phyloP scores from a whole-genome alignment of 129 eudicot species.

The Centaurea solstitialis region DNA sequence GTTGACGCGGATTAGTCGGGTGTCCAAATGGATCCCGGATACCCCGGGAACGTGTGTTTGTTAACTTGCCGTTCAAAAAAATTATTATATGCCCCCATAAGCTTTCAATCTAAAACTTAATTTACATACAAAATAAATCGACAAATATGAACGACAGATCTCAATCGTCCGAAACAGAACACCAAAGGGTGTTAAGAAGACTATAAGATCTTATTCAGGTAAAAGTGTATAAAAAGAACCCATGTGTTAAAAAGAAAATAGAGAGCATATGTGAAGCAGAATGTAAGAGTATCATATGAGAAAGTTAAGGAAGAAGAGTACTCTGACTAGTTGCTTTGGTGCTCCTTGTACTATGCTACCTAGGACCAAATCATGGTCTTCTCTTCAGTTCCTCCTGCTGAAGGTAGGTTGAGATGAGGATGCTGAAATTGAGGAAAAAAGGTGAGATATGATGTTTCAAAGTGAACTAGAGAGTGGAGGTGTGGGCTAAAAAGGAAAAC shows the following conservation, averaged over 20 bases:
- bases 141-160: neutral
- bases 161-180: neutral
- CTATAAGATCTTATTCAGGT: too few species aligned
- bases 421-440: neutral
- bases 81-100: too few species aligned
- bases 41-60: too few species aligned
- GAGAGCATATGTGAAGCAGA: neutral
- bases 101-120: too few species aligned
- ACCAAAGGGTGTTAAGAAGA: neutral
- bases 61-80: too few species aligned
- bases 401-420: neutral
- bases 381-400: neutral
- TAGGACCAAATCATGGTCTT: neutral
- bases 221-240: too few species aligned
- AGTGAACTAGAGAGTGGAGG: neutral
- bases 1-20: too few species aligned
- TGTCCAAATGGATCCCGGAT: too few species aligned
- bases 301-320: neutral
- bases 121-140: neutral
- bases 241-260: neutral
- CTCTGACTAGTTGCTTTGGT: neutral
- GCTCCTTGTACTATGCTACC: neutral
- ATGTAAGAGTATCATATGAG: neutral
- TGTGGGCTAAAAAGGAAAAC: neutral
- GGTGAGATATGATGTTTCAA: neutral